Conservation (phyloP, 2,329 filamentous ascomycete species). For the Verticillium dahliae region DNA sequence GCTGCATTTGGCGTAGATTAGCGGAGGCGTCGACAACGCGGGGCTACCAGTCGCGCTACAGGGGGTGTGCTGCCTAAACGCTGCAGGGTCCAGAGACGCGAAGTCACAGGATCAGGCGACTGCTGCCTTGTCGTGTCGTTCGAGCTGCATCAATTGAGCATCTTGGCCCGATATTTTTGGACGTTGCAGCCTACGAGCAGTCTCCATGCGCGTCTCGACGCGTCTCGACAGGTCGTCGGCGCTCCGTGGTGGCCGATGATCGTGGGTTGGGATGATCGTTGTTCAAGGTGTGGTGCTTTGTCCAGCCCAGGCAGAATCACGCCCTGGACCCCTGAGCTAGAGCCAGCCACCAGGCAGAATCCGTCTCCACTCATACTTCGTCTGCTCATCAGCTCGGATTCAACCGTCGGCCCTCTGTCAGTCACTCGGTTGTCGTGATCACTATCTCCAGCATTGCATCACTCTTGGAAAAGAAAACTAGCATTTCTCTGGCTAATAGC, state of each 20-base stretch:
- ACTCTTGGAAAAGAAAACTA: background rate
- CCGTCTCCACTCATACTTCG: background rate
- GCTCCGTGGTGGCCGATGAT: background rate
- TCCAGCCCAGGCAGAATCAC: constrained; percentile 2
- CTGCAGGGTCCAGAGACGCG: background rate
- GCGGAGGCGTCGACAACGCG: background rate
- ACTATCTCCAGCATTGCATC: background rate
- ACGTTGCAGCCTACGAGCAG: background rate
- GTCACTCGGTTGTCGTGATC: background rate
- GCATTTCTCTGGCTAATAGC: background rate
- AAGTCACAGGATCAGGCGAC: background rate
- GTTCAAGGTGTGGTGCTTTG: background rate
- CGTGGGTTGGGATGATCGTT: background rate
- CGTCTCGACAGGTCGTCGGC: background rate
- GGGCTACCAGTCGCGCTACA: background rate
- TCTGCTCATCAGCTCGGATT: background rate
- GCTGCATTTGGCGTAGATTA: background rate
- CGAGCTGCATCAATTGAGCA: background rate
- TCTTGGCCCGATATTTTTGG: background rate
- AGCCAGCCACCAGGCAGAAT: background rate
- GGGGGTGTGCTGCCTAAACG: background rate
- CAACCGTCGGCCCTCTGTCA: background rate
- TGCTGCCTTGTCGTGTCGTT: background rate
- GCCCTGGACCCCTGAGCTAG: background rate
- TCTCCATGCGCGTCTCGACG: background rate